Evolutionary conservation across 2,329 filamentous ascomycete genomes (phyloP).

Genomic region (Monilinia aucupariae): DNA sequence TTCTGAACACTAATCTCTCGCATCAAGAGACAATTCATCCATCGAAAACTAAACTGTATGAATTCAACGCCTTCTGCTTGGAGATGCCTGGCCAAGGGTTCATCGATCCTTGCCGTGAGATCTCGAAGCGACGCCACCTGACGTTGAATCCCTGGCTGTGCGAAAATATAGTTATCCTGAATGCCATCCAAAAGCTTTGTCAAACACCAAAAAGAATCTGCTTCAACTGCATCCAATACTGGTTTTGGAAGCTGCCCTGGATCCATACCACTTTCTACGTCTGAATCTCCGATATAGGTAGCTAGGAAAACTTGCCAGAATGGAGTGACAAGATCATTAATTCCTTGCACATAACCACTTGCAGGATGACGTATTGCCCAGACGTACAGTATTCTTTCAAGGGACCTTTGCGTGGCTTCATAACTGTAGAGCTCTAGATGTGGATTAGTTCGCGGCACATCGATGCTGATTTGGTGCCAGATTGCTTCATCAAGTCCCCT

Average conservation of each 20-base stretch:
- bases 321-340: slow-evolving; percentile 95
- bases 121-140: slow-evolving; percentile 87
- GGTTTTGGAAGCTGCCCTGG: slow-evolving; percentile 85
- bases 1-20: slow-evolving; percentile 94
- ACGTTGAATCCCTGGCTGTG: slow-evolving; percentile 91
- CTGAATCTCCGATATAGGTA: slow-evolving; percentile 87
- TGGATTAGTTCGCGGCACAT: slow-evolving; percentile 92
- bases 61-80: slow-evolving; percentile 92
- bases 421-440: slow-evolving; percentile 94
- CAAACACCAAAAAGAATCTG: slow-evolving; percentile 96
- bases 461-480: slow-evolving; percentile 99
- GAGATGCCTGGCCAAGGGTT: slow-evolving; percentile 76
- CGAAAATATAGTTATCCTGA: slow-evolving; percentile 98
- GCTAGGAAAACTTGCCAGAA: slow-evolving; percentile 98
- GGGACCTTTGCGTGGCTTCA: slow-evolving; percentile 87
- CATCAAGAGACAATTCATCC: slow-evolving; percentile 99
- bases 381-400: slow-evolving; percentile 92
- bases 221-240: slow-evolving; percentile 93
- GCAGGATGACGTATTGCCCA: slow-evolving; percentile 98
- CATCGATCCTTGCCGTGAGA: slow-evolving; percentile 84
- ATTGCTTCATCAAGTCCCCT: slow-evolving; percentile 88
- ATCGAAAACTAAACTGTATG: slow-evolving; percentile 97
- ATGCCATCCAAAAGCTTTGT: slow-evolving; percentile 98
- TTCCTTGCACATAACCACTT: slow-evolving; percentile 95
- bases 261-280: slow-evolving; percentile 93